These are phyloP conservation scores for Friedmanniomyces simplex DNA, from an alignment of 495 filamentous ascomycete genomes.

Conservation along the genomic window DNA sequence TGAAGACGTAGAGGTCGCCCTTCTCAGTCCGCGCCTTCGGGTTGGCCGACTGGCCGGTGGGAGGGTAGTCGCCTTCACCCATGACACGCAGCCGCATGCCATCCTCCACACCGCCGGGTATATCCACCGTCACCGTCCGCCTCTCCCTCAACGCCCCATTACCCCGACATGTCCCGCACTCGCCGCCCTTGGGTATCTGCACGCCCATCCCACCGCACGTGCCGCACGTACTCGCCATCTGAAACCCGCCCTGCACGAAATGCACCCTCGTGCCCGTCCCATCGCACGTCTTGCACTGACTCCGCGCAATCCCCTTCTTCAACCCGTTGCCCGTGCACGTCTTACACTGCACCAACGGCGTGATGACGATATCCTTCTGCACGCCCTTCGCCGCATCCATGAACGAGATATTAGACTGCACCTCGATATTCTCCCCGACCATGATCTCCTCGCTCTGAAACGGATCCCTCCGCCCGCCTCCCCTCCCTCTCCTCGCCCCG, in stretches of 20 bases:
- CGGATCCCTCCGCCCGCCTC: conserved; percentile 39
- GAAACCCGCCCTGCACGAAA: conserved; percentile 84
- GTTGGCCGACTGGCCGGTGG: conserved; percentile 52
- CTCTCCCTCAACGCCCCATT: conserved; percentile 67
- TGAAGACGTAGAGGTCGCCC: conserved; percentile 81
- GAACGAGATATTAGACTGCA: conserved; percentile 83
- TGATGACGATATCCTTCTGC: conserved; percentile 64
- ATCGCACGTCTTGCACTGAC: conserved; percentile 66
- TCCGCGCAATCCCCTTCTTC: conserved; percentile 64
- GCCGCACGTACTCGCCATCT: conserved; percentile 82
- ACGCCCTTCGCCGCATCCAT: conserved; percentile 92
- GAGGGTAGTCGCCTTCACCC: conserved; percentile 77
- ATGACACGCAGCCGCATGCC: conserved; percentile 77
- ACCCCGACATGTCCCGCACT: conserved; percentile 69
- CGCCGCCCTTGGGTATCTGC: conserved; percentile 59
- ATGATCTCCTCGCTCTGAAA: conserved; percentile 69
- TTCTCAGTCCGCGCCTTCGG: conserved; percentile 48
- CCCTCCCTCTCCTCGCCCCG: conserved; percentile 43
- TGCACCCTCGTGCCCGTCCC: conserved; percentile 81
- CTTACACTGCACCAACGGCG: conserved; percentile 64
- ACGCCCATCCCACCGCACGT: conserved; percentile 67
- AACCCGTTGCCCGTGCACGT: conserved; percentile 75
- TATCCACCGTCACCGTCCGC: conserved; percentile 74
- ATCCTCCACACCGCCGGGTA: conserved; percentile 89
- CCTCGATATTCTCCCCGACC: conserved; percentile 87